Conservation (phyloP, 2,329 filamentous ascomycete species). For the Penicillium brasilianum region DNA sequence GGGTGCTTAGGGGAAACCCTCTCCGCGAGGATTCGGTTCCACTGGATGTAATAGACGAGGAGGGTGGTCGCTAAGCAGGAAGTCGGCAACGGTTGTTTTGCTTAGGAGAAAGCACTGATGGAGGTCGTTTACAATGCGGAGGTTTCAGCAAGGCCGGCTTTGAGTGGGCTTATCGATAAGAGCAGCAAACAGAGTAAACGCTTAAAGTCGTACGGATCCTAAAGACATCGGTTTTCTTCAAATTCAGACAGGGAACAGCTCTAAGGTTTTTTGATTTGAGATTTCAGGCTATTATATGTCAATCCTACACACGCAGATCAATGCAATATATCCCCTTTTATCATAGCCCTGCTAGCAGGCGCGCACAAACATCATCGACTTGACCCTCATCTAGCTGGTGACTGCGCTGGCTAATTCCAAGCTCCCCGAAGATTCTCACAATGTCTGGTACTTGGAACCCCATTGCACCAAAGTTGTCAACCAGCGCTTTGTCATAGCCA, state of each 20-base stretch:
- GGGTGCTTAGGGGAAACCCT: too few species aligned
- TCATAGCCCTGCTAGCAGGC: slow-evolving; percentile 72
- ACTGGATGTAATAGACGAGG: not conserved
- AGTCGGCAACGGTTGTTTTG: not conserved
- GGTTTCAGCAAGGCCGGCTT: slow-evolving; percentile 1
- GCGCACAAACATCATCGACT: slow-evolving; percentile 86
- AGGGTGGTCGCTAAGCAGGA: not conserved
- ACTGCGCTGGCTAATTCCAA: slow-evolving; percentile 81
- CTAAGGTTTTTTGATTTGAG: not conserved
- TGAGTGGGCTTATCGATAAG: slow-evolving; percentile 8
- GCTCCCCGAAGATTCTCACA: slow-evolving; percentile 78
- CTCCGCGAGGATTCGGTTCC: not conserved
- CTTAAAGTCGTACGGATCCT: too few species aligned
- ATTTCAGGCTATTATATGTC: not conserved
- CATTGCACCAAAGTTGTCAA: slow-evolving; percentile 87
- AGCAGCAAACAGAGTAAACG: too few species aligned
- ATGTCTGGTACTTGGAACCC: slow-evolving; percentile 89
- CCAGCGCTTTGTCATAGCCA: slow-evolving; percentile 82
- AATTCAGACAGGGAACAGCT: not conserved
- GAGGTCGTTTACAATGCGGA: not conserved
- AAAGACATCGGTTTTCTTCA: too few species aligned
- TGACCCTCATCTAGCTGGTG: slow-evolving; percentile 89
- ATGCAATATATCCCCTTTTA: slow-evolving; percentile 1
- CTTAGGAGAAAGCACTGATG: not conserved
- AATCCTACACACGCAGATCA: not conserved